A percentile compares a stretch with the other conserved stretches of the same genome.
phyloP scores from a whole-genome alignment of 768 basidiomycete species.

The Russula lepida region DNA sequence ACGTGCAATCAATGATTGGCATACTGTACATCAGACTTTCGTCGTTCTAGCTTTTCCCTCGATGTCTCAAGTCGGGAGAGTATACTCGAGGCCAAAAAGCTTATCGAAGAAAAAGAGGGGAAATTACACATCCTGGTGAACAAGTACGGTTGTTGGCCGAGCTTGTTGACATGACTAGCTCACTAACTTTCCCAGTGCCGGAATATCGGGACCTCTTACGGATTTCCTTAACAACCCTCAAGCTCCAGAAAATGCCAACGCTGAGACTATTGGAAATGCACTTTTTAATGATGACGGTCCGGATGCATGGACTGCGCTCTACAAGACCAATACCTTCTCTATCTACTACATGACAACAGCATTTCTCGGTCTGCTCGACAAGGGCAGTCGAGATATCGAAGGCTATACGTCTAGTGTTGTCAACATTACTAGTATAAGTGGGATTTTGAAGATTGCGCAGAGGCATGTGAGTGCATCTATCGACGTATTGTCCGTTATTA shows the following conservation, averaged over 20 bases:
- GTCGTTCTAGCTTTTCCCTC: conserved; percentile 44
- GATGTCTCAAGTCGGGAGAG: conserved; percentile 65
- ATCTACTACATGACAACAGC: conserved; percentile 70
- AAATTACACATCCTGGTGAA: conserved; percentile 74
- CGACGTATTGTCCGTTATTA: not conserved
- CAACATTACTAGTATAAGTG: conserved; percentile 74
- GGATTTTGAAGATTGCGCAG: conserved; percentile 60
- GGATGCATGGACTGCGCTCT: conserved; percentile 55
- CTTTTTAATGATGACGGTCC: conserved; percentile 62
- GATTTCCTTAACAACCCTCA: conserved; percentile 47
- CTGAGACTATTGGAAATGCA: conserved; percentile 57
- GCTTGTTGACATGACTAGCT: not conserved
- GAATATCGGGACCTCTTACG: conserved; percentile 59
- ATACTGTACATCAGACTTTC: not conserved
- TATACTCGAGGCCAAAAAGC: conserved; percentile 46
- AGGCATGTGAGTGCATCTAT: conserved; percentile 50
- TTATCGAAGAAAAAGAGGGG: conserved; percentile 52
- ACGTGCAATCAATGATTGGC: conserved; percentile 20
- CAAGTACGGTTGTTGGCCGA: conserved; percentile 44
- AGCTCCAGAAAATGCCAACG: conserved; percentile 51
- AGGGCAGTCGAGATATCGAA: conserved; percentile 52
- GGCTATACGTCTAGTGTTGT: conserved; percentile 59
- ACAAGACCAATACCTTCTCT: conserved; percentile 63
- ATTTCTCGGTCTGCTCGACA: conserved; percentile 66
- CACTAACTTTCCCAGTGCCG: conserved; percentile 43